Percentiles rank a stretch among this genome's conserved stretches.
These are phyloP conservation scores for thale cress (Arabidopsis thaliana) DNA, from an alignment of 345 rosid genomes.

Conservation along the genomic window DNA sequence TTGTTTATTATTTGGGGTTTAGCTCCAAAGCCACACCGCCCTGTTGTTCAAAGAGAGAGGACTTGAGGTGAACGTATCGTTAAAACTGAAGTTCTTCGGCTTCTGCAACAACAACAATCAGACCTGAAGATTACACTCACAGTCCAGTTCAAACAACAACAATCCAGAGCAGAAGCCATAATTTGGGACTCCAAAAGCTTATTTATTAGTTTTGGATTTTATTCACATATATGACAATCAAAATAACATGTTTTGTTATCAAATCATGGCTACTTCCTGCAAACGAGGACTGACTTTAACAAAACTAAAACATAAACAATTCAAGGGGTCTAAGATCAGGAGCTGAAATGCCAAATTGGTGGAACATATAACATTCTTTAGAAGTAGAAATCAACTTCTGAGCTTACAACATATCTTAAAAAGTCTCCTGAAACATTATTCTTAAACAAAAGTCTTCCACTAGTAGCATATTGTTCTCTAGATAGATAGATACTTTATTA, in stretches of 20 bases:
- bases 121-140: too few relatives aligned
- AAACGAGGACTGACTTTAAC: too few relatives aligned
- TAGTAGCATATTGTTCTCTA: constrained; percentile 4
- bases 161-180: too few relatives aligned
- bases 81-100: not conserved
- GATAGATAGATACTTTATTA: not conserved
- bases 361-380: not conserved
- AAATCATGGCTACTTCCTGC: too few relatives aligned
- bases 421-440: not conserved
- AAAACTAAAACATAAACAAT: too few relatives aligned
- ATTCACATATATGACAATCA: too few relatives aligned
- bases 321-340: too few relatives aligned
- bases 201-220: too few relatives aligned
- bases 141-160: too few relatives aligned
- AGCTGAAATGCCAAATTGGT: too few relatives aligned
- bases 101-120: not conserved
- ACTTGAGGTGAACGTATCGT: constrained; percentile 21
- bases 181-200: too few relatives aligned
- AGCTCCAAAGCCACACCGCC: constrained; percentile 60
- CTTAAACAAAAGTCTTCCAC: constrained; percentile 2
- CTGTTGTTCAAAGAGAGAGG: constrained; percentile 45
- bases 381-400: not conserved
- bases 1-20: constrained; percentile 14
- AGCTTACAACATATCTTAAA: not conserved
- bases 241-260: too few relatives aligned